Conservation (phyloP, 345 rosid genomes). For the Eucalyptus paniculata region DNA sequence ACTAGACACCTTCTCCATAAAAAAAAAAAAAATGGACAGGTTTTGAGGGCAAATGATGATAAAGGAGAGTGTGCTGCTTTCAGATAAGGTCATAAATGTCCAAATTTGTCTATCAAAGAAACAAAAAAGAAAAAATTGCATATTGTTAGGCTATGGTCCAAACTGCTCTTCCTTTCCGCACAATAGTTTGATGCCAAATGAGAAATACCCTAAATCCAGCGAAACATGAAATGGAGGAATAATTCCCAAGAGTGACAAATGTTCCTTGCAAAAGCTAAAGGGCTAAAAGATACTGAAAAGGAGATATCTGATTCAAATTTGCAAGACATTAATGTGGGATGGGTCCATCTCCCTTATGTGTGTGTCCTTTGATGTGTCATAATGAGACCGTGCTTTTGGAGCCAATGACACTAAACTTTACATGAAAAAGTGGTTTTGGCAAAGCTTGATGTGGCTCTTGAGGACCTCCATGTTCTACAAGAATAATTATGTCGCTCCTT, state of each 20-base stretch:
- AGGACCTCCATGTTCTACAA: neutral
- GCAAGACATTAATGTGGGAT: constrained; percentile 6
- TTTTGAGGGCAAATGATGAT: neutral
- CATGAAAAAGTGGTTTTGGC: neutral
- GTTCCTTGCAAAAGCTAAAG: neutral
- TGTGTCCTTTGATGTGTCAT: constrained; percentile 4
- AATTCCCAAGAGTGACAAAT: neutral
- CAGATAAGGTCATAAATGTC: neutral
- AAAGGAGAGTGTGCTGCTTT: neutral
- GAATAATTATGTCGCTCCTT: neutral
- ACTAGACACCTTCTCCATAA: neutral
- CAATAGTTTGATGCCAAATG: neutral
- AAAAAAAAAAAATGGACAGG: neutral
- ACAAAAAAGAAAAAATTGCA: neutral
- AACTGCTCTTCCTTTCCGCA: neutral
- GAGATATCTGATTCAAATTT: constrained; percentile 1
- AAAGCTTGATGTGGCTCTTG: neutral
- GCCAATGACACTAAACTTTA: neutral
- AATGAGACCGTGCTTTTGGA: neutral
- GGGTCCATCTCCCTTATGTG: constrained; percentile 10
- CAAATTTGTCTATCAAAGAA: neutral
- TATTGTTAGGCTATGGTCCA: neutral
- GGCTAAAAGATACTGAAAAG: constrained; percentile 25
- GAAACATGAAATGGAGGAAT: neutral
- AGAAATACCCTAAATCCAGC: neutral